Evolutionary conservation across 2,329 filamentous ascomycete species (phyloP).

Genomic region (Pyrenophora teres): DNA sequence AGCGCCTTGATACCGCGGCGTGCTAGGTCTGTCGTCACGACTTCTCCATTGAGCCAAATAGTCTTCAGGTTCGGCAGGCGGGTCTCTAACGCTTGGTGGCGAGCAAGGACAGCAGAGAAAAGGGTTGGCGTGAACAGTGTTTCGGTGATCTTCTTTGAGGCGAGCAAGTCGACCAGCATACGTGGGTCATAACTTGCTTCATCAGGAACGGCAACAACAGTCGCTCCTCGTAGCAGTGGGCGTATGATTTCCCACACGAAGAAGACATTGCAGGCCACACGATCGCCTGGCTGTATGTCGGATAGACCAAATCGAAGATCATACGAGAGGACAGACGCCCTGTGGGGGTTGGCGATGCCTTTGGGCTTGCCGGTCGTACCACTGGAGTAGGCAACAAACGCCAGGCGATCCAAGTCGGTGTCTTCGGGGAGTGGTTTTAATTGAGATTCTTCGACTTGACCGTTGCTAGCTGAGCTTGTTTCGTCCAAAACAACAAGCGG

Average conservation of each 20-base stretch:
- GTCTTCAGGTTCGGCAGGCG: slow-evolving; percentile 70
- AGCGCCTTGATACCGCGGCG: slow-evolving; percentile 69
- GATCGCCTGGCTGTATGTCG: slow-evolving; percentile 71
- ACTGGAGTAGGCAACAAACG: slow-evolving; percentile 81
- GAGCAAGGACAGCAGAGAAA: slow-evolving; percentile 72
- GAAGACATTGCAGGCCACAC: slow-evolving; percentile 87
- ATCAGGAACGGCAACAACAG: slow-evolving; percentile 75
- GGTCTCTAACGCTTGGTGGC: slow-evolving; percentile 67
- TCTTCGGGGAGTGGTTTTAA: slow-evolving; percentile 61
- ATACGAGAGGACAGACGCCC: slow-evolving; percentile 74
- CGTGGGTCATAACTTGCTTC: slow-evolving; percentile 77
- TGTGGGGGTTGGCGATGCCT: slow-evolving; percentile 79
- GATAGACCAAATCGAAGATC: slow-evolving; percentile 71
- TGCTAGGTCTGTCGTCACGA: slow-evolving; percentile 77
- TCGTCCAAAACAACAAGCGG: slow-evolving; percentile 70
- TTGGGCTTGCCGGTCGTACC: slow-evolving; percentile 81
- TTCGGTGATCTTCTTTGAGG: slow-evolving; percentile 70
- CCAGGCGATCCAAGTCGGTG: slow-evolving; percentile 72
- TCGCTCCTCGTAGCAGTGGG: slow-evolving; percentile 75
- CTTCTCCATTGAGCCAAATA: slow-evolving; percentile 81
- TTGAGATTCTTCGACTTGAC: slow-evolving; percentile 50
- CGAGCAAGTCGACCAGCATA: slow-evolving; percentile 72
- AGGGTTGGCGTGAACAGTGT: slow-evolving; percentile 84
- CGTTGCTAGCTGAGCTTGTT: slow-evolving; percentile 25
- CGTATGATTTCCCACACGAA: slow-evolving; percentile 86